Conservation (phyloP, 345 rosid species). For the Eucalyptus decipiens region DNA sequence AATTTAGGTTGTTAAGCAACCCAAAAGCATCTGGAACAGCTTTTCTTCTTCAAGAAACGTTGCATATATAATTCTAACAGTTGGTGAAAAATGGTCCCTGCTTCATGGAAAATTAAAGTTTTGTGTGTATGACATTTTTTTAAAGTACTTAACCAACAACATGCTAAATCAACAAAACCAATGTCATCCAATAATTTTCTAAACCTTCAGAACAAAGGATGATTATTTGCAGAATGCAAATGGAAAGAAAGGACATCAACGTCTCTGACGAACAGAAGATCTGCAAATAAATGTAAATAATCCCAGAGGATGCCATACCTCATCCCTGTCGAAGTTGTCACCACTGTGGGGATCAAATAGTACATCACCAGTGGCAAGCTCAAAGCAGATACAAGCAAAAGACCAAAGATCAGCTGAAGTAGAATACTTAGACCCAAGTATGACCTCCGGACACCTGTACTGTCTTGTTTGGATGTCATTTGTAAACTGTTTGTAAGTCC, state of each 20-base stretch:
- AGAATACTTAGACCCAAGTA: constrained; percentile 71
- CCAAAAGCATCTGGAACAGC: background rate
- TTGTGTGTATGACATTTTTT: background rate
- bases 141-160: background rate
- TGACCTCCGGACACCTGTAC: constrained; percentile 67
- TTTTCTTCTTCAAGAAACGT: background rate
- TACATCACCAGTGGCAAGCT: constrained; percentile 71
- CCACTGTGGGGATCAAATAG: constrained; percentile 71
- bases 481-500: constrained; percentile 76
- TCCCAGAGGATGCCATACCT: constrained; percentile 23
- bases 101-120: background rate
- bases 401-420: constrained; percentile 79
- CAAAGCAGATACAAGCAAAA: constrained; percentile 73
- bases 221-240: background rate
- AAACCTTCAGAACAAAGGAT: background rate
- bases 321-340: constrained; percentile 66
- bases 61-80: background rate
- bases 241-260: background rate
- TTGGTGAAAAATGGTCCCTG: background rate
- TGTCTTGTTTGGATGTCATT: constrained; percentile 72
- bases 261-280: background rate
- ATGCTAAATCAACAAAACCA: background rate
- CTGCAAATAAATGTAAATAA: background rate
- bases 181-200: background rate
- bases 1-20: background rate